Conservation (phyloP, 768 basidiomycete species). For the Leccinum incarnatum region DNA sequence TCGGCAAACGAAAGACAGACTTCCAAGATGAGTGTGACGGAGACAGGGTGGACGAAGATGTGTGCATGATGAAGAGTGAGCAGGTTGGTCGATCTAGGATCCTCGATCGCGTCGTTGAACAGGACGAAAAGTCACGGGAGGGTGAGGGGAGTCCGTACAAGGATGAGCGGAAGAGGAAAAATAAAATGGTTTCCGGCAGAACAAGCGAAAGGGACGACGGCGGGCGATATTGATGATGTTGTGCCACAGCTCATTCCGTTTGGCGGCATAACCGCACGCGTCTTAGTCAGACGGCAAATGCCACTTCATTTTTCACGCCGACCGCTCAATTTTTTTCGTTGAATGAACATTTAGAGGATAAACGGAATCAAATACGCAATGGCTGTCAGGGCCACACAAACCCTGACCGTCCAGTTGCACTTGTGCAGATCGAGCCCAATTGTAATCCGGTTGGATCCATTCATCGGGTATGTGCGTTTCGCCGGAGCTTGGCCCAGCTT, state of each 20-base stretch:
- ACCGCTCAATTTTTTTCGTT: not conserved
- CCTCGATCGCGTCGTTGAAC: constrained; percentile 16
- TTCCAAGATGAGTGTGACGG: constrained; percentile 52
- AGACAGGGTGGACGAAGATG: constrained; percentile 21
- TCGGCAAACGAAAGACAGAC: constrained; percentile 69
- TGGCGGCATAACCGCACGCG: constrained; percentile 13
- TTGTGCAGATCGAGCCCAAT: no score
- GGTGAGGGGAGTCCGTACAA: constrained; percentile 4
- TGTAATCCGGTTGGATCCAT: no score
- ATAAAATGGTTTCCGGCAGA: constrained; percentile 20
- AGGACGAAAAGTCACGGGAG: constrained; percentile 8
- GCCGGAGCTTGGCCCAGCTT: not conserved
- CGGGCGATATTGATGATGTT: not conserved
- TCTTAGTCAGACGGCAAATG: constrained; percentile 33
- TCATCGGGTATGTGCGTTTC: not conserved
- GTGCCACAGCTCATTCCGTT: constrained; percentile 8
- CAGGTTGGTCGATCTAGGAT: constrained; percentile 23
- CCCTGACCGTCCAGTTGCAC: not conserved
- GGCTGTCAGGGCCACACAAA: not conserved
- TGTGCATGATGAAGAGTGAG: constrained; percentile 21
- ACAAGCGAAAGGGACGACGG: constrained; percentile 13
- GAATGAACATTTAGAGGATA: not conserved
- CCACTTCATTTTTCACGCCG: constrained; percentile 18
- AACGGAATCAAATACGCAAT: not conserved
- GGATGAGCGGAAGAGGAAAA: constrained; percentile 5